A percentile compares a stretch with the other conserved stretches of the same genome.
Conservation (phyloP, 2,329 filamentous ascomycete species). For the Paracorniculantispora psalliotae region DNA sequence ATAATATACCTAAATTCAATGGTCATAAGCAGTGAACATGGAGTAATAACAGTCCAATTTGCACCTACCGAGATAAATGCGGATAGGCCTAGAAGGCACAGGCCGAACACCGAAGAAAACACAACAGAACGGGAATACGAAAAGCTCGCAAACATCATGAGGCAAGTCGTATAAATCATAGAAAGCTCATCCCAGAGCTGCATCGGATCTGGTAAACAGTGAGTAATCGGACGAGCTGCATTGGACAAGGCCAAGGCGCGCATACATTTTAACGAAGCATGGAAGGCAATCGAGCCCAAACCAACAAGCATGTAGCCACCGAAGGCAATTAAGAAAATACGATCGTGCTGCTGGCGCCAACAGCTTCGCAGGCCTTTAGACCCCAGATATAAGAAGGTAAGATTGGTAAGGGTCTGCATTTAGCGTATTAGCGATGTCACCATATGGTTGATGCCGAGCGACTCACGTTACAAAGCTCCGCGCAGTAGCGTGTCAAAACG, state of each 20-base stretch:
- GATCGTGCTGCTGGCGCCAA: constrained; percentile 64
- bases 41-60: constrained; percentile 33
- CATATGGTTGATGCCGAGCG: not conserved
- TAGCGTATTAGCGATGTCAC: not conserved
- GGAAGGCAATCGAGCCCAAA: constrained; percentile 52
- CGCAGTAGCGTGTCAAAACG: constrained; percentile 69
- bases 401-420: constrained; percentile 74
- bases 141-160: constrained; percentile 63
- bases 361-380: constrained; percentile 71
- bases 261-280: constrained; percentile 51
- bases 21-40: not conserved
- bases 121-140: constrained; percentile 56
- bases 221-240: not conserved
- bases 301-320: constrained; percentile 51
- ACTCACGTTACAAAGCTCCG: constrained; percentile 65
- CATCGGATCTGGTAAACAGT: constrained; percentile 45
- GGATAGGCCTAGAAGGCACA: constrained; percentile 51
- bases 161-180: constrained; percentile 56
- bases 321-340: constrained; percentile 65
- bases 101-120: constrained; percentile 50
- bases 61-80: constrained; percentile 63
- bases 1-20: constrained; percentile 48
- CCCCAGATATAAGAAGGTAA: constrained; percentile 75
- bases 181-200: constrained; percentile 56
- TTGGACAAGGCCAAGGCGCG: not conserved